Conservation (phyloP, 768 basidiomycete genomes). For the Pleurotus pulmonarius region DNA sequence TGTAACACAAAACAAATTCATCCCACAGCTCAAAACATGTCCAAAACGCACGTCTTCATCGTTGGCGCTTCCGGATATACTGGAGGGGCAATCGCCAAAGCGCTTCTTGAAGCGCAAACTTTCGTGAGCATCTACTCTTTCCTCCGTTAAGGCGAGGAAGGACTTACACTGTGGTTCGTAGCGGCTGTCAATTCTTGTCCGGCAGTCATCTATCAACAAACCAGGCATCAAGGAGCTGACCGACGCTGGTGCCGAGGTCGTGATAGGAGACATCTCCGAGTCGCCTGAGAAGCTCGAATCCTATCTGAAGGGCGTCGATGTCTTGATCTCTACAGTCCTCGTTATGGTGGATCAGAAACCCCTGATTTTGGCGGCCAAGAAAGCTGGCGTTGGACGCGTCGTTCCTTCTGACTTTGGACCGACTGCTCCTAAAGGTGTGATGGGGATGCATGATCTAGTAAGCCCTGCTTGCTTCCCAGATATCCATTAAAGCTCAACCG, state of each 20-base stretch:
- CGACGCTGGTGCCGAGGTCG: neutral
- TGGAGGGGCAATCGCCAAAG: neutral
- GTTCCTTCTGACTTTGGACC: slow-evolving; percentile 4
- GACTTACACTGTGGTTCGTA: neutral
- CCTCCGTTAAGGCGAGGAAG: neutral
- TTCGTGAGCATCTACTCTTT: neutral
- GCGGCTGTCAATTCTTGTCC: neutral
- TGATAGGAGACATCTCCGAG: neutral
- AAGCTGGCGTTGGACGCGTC: neutral
- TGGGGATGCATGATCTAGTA: neutral
- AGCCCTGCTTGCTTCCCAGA: neutral
- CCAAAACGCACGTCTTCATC: neutral
- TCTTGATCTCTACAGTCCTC: slow-evolving; percentile 1
- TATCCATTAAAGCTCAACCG: neutral
- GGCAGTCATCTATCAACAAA: neutral
- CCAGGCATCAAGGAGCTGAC: neutral
- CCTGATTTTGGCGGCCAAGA: neutral
- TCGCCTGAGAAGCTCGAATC: neutral
- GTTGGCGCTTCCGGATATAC: slow-evolving; percentile 1
- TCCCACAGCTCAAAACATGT: neutral
- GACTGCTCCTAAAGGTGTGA: neutral
- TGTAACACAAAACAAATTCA: too few relatives aligned
- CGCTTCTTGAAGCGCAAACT: neutral
- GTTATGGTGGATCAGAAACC: neutral
- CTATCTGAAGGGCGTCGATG: neutral